These are phyloP conservation scores for Pyrenula massariospora DNA, from an alignment of 495 filamentous ascomycete species.

Conservation along the genomic window DNA sequence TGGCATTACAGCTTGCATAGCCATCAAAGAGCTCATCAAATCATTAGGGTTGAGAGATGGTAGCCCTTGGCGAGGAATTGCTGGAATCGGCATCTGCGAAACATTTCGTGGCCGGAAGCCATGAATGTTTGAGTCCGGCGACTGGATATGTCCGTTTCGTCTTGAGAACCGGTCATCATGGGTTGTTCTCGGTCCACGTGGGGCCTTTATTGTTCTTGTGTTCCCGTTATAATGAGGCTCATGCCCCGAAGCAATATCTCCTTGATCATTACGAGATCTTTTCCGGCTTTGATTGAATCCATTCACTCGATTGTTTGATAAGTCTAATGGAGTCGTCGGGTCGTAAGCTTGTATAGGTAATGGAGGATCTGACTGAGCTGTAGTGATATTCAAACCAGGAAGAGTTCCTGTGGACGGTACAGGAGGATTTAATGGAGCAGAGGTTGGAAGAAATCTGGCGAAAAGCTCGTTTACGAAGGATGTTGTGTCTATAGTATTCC, in stretches of 20 bases:
- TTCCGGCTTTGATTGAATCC: conserved; percentile 31
- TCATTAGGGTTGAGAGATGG: conserved; percentile 49
- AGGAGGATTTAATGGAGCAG: conserved; percentile 39
- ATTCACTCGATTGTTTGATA: neutral
- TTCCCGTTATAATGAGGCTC: neutral
- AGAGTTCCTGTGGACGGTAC: conserved; percentile 29
- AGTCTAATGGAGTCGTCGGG: neutral
- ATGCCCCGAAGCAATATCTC: neutral
- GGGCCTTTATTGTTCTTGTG: neutral
- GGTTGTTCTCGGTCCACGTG: neutral
- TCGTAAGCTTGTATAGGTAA: conserved; percentile 1
- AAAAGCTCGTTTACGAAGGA: conserved; percentile 84
- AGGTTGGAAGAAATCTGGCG: conserved; percentile 48
- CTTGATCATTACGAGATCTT: conserved; percentile 41
- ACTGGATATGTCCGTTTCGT: neutral
- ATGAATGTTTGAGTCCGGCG: neutral
- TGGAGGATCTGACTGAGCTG: neutral
- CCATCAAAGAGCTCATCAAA: conserved; percentile 58
- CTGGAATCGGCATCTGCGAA: neutral
- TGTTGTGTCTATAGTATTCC: conserved; percentile 42
- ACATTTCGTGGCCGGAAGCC: neutral
- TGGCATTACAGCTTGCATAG: conserved; percentile 58
- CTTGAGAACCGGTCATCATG: neutral
- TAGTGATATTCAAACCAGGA: conserved; percentile 9
- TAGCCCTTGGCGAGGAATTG: conserved; percentile 24